These are phyloP conservation scores for Miscanthus sacchariflorus DNA, from an alignment of 202 grass and related monocot species.

Conservation along the genomic window DNA sequence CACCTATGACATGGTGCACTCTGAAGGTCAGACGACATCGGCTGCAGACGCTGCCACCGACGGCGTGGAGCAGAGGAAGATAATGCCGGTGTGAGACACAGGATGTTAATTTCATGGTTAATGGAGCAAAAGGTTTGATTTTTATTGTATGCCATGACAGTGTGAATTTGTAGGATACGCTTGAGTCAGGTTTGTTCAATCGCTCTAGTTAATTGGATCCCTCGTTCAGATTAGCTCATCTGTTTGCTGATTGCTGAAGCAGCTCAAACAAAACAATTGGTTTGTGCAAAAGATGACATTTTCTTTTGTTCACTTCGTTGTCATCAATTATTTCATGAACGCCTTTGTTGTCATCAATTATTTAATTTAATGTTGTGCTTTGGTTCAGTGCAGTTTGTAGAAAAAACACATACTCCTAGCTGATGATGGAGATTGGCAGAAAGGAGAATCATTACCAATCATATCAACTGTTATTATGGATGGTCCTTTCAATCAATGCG, in stretches of 20 bases:
- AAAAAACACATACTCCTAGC: neutral
- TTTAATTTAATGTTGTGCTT: neutral
- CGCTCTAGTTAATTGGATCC: neutral
- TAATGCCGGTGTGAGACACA: constrained; percentile 22
- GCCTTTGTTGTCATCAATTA: constrained; percentile 18
- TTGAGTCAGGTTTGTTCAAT: neutral
- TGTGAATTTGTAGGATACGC: constrained; percentile 8
- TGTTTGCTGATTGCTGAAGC: neutral
- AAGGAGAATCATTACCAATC: neutral
- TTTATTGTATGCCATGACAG: neutral
- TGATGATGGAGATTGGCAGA: neutral
- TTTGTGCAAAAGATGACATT: neutral
- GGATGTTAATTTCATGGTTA: neutral
- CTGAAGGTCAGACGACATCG: neutral
- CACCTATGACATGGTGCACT: constrained; percentile 63
- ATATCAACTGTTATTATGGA: neutral
- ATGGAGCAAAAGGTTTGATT: neutral
- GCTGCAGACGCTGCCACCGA: neutral
- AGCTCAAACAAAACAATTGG: neutral
- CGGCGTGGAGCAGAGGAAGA: constrained; percentile 43
- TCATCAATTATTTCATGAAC: no score
- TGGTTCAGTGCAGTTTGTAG: neutral
- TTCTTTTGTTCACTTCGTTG: neutral
- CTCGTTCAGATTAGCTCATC: neutral
- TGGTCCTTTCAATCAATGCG: neutral